phyloP scores from a whole-genome alignment of 352 stramenopile genomes.

The Phytopythium oedochilum region DNA sequence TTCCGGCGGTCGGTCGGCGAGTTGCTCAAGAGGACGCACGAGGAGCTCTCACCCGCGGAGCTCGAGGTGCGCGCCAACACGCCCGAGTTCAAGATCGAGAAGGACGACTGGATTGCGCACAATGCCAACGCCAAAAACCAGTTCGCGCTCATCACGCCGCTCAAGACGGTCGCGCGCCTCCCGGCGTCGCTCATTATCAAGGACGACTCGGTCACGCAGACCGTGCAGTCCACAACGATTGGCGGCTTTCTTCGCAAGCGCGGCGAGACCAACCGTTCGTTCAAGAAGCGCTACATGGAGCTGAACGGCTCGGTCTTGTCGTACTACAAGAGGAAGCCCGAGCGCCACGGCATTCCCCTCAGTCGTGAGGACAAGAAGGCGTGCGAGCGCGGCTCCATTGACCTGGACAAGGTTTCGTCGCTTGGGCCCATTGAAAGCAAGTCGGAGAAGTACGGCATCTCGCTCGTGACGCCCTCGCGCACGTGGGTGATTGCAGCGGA shows the following conservation, averaged over 20 bases:
- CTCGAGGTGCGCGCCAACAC: slow-evolving; percentile 88
- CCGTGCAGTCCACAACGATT: slow-evolving; percentile 44
- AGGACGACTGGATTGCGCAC: slow-evolving; percentile 85
- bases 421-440: slow-evolving; percentile 68
- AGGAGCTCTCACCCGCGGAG: slow-evolving; percentile 77
- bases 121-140: slow-evolving; percentile 44
- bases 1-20: slow-evolving; percentile 71
- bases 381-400: slow-evolving; percentile 65
- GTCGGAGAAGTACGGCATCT: slow-evolving; percentile 67
- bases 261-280: slow-evolving; percentile 78
- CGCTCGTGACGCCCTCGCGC: slow-evolving; percentile 68
- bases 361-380: slow-evolving; percentile 71
- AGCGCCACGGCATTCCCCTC: slow-evolving; percentile 71
- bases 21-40: slow-evolving; percentile 71
- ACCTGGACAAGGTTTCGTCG: slow-evolving; percentile 76
- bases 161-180: slow-evolving; percentile 80
- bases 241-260: slow-evolving; percentile 77
- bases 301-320: slow-evolving; percentile 63
- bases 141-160: slow-evolving; percentile 68
- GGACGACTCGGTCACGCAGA: slow-evolving; percentile 32
- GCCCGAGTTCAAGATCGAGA: slow-evolving; percentile 82
- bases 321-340: slow-evolving; percentile 87
- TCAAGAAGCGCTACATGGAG: slow-evolving; percentile 85
- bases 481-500: slow-evolving; percentile 77
- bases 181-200: slow-evolving; percentile 66